phyloP scores from a whole-genome alignment of 805 yeast species.

The Saccharomycopsis amapae region DNA sequence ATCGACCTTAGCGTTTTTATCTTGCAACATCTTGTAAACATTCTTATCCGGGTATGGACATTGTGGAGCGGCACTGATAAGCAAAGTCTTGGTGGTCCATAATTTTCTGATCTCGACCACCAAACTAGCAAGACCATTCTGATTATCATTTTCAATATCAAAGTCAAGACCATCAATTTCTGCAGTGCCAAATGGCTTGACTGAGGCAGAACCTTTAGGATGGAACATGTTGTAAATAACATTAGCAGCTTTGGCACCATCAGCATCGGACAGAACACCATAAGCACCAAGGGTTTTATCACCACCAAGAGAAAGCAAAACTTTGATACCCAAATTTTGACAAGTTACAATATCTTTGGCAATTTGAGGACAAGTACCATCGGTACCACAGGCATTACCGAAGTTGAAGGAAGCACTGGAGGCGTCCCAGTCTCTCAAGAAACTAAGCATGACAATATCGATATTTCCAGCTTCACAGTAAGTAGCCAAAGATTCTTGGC shows the following conservation, averaged over 20 bases:
- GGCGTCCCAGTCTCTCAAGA: slow-evolving; percentile 25
- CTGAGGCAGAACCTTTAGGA: slow-evolving; percentile 23
- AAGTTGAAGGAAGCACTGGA: slow-evolving; percentile 33
- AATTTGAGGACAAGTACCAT: slow-evolving; percentile 34
- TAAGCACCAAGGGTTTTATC: slow-evolving; percentile 55
- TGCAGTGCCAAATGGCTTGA: slow-evolving; percentile 17
- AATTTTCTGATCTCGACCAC: slow-evolving; percentile 27
- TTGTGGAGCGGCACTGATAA: slow-evolving; percentile 61
- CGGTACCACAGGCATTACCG: slow-evolving; percentile 36
- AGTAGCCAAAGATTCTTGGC: slow-evolving; percentile 35
- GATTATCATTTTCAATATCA: slow-evolving; percentile 29
- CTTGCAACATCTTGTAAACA: slow-evolving; percentile 33
- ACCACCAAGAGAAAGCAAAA: slow-evolving; percentile 70
- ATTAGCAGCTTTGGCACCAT: slow-evolving; percentile 58
- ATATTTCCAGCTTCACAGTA: slow-evolving; percentile 51
- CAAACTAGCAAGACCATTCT: slow-evolving; percentile 46
- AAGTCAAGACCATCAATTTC: slow-evolving; percentile 20
- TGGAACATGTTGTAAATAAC: slow-evolving; percentile 59
- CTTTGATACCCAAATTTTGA: slow-evolving; percentile 71
- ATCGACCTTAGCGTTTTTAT: slow-evolving; percentile 34
- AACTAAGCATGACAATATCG: slow-evolving; percentile 30
- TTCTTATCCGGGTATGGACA: slow-evolving; percentile 55
- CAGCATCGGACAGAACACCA: slow-evolving; percentile 77
- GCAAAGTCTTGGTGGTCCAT: slow-evolving; percentile 42
- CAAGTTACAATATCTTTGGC: slow-evolving; percentile 68